These are phyloP conservation scores for Didymella glomerata DNA, from an alignment of 2,329 filamentous ascomycete genomes.

Conservation along the genomic window DNA sequence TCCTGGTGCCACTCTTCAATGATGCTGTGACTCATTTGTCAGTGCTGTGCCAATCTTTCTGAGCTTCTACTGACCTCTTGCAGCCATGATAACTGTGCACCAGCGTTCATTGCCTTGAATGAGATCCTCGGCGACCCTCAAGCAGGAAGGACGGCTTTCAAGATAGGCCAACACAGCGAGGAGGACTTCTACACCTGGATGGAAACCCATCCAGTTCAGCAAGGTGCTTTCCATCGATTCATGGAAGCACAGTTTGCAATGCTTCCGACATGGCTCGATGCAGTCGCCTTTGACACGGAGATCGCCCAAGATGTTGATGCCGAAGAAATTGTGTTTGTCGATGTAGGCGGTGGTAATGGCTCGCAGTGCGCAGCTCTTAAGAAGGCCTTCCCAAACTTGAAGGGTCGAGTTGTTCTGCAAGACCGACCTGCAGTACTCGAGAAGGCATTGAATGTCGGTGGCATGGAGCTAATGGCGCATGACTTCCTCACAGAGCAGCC, in stretches of 20 bases:
- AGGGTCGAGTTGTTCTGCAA: conserved; percentile 9
- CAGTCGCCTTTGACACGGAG: conserved; percentile 10
- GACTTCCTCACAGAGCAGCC: conserved; percentile 14
- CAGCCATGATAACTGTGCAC: conserved; percentile 17
- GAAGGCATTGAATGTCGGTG: not conserved
- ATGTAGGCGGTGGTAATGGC: conserved; percentile 14
- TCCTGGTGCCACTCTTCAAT: conserved; percentile 8
- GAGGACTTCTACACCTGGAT: conserved; percentile 18
- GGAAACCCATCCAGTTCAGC: conserved; percentile 14
- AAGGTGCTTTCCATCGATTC: conserved; percentile 14
- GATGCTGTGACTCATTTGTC: conserved; percentile 19
- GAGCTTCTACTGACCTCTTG: not conserved
- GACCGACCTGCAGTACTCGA: conserved; percentile 9
- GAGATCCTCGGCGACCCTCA: not conserved
- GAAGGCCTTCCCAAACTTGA: not conserved
- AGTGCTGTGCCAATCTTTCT: not conserved
- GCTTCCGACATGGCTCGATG: conserved; percentile 9
- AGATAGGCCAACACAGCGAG: conserved; percentile 7
- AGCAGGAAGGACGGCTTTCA: conserved; percentile 2
- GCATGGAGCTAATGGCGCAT: conserved; percentile 13
- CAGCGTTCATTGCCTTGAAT: conserved; percentile 11
- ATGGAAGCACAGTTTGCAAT: conserved; percentile 9
- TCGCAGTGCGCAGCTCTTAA: conserved; percentile 15
- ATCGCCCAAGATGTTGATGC: not conserved
- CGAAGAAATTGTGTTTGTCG: conserved; percentile 8